phyloP scores from a whole-genome alignment of 1,139 yeast genomes.

The Debaryomycetaceae sp. region DNA sequence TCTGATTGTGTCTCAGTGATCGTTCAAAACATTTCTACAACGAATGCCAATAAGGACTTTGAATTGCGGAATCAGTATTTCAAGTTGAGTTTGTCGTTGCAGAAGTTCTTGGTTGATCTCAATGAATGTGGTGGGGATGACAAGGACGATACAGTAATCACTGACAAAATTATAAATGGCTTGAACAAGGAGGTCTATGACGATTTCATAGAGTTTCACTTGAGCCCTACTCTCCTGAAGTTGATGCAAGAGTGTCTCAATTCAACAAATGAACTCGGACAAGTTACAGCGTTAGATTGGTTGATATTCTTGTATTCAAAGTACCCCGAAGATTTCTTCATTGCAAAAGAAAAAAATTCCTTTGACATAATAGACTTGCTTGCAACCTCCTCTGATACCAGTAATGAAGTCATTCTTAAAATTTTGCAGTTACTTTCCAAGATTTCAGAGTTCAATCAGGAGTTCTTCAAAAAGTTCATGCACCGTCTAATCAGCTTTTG shows the following conservation, averaged over 20 bases:
- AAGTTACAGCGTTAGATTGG: constrained; percentile 90
- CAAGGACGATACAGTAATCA: constrained; percentile 2
- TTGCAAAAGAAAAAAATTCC: constrained; percentile 34
- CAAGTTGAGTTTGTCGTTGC: constrained; percentile 34
- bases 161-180: constrained; percentile 24
- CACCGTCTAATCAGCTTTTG: constrained; percentile 67
- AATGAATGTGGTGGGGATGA: constrained; percentile 17
- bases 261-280: constrained; percentile 64
- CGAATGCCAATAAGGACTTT: constrained; percentile 37
- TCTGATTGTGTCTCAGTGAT: constrained; percentile 41
- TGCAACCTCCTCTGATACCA: constrained; percentile 80
- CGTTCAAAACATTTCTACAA: constrained; percentile 34
- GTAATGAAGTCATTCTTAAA: constrained; percentile 77
- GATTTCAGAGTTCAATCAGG: constrained; percentile 78
- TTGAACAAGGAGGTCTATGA: constrained; percentile 38
- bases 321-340: constrained; percentile 60
- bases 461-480: constrained; percentile 74
- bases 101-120: constrained; percentile 30
- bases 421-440: constrained; percentile 76
- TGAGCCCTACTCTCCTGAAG: constrained; percentile 30
- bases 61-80: constrained; percentile 38
- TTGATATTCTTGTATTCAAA: constrained; percentile 75
- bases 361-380: constrained; percentile 72
- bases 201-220: constrained; percentile 39
- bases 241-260: constrained; percentile 37